Conservation (phyloP, 1,284 basidiomycete species). For the Crucibulum parvulum region DNA sequence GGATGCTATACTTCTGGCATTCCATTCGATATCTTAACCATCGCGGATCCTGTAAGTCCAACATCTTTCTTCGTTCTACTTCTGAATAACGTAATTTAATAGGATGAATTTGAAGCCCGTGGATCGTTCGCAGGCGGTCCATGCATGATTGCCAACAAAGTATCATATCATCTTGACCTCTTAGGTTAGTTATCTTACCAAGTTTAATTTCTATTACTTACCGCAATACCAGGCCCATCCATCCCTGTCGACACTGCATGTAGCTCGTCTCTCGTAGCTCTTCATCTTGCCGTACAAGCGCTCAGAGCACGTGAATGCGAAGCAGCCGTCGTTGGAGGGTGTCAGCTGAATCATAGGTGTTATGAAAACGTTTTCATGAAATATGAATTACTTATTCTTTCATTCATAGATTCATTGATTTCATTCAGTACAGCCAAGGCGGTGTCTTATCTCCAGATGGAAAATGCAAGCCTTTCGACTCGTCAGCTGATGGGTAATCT, state of each 20-base stretch:
- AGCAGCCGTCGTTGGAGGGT: not conserved
- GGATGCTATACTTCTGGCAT: not conserved
- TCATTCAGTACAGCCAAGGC: not conserved
- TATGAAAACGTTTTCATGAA: not conserved
- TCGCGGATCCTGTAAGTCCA: not conserved
- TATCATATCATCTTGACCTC: conserved; percentile 57
- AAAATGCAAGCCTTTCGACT: conserved; percentile 6
- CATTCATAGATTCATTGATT: not conserved
- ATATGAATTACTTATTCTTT: too few species aligned
- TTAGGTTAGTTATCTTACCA: too few species aligned
- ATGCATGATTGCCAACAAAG: conserved; percentile 50
- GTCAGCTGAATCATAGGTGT: not conserved
- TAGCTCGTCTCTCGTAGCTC: not conserved
- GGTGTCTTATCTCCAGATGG: conserved; percentile 5
- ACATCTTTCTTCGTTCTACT: not conserved
- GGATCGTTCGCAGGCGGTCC: conserved; percentile 17
- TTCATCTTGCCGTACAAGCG: not conserved
- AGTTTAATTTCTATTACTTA: too few species aligned
- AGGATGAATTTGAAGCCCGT: not conserved
- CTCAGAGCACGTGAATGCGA: not conserved
- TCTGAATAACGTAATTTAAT: not conserved
- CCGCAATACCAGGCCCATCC: too few species aligned
- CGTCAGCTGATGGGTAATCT: conserved; percentile 4
- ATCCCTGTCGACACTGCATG: conserved; percentile 50
- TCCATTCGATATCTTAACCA: not conserved